A percentile compares a stretch with the other conserved stretches of the same genome.
Evolutionary conservation across 139 green algal genomes (phyloP).

Genomic region (Chlamydomonas sp.): DNA sequence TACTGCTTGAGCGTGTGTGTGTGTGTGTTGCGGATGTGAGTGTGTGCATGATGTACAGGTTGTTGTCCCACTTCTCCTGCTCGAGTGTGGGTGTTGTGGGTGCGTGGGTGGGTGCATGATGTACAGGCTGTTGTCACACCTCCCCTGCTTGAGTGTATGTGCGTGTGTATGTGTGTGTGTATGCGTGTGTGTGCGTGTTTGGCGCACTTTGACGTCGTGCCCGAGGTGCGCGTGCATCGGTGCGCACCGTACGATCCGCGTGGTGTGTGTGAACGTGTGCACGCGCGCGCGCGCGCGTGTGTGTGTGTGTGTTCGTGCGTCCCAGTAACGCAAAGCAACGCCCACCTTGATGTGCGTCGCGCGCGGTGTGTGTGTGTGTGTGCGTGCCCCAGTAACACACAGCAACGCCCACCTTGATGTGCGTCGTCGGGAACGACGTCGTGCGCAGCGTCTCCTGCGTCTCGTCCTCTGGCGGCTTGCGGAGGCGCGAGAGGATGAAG

Average conservation of each 20-base stretch:
- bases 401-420: constrained; percentile 19
- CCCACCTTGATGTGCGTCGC: neutral
- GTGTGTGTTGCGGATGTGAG: no score
- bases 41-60: constrained; percentile 28
- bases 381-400: neutral
- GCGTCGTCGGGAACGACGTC: constrained; percentile 27
- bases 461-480: constrained; percentile 54
- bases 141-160: no score
- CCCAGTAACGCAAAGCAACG: neutral
- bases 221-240: no score
- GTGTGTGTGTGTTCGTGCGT: neutral
- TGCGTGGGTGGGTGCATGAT: no score
- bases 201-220: no score
- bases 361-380: neutral
- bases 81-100: no score
- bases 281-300: no score
- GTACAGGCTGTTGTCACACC: constrained; percentile 33
- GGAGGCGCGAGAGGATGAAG: constrained; percentile 61
- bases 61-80: constrained; percentile 32
- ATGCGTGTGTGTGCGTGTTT: no score
- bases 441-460: constrained; percentile 82
- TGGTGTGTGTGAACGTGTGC: no score
- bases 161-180: no score
- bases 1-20: no score
- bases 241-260: no score